phyloP scores from a whole-genome alignment of 768 basidiomycete species.

The Exidia glandulosa region DNA sequence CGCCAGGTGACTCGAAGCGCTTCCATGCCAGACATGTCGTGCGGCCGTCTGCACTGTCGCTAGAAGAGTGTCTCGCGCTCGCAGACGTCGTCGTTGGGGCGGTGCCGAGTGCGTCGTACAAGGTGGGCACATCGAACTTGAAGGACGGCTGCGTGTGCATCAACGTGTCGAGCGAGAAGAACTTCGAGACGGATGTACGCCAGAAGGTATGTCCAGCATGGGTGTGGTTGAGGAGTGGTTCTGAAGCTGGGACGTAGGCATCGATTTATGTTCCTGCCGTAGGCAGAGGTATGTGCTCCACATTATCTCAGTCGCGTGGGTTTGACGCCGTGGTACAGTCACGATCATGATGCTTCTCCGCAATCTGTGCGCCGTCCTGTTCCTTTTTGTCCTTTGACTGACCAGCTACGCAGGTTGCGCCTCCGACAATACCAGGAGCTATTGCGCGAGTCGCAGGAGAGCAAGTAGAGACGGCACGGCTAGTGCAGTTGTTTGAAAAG shows the following conservation, averaged over 20 bases:
- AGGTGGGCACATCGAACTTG: conserved; percentile 77
- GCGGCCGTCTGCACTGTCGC: conserved; percentile 51
- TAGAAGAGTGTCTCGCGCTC: conserved; percentile 70
- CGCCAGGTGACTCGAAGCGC: conserved; percentile 35
- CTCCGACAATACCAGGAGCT: conserved; percentile 40
- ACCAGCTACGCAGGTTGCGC: conserved; percentile 31
- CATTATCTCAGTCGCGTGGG: not conserved
- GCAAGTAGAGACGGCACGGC: no score
- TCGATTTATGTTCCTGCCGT: conserved; percentile 91
- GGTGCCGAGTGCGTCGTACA: conserved; percentile 77
- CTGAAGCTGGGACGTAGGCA: conserved; percentile 38
- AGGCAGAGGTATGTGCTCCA: conserved; percentile 43
- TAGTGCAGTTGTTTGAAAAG: no score
- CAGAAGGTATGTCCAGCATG: conserved; percentile 57
- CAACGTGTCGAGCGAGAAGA: conserved; percentile 91
- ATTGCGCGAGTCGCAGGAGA: not conserved
- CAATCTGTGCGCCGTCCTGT: conserved; percentile 57
- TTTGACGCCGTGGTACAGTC: conserved; percentile 27
- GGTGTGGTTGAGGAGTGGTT: not conserved
- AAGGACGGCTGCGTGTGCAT: conserved; percentile 92
- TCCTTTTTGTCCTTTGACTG: not conserved
- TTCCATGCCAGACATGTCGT: conserved; percentile 83
- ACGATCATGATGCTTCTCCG: conserved; percentile 96
- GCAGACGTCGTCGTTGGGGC: conserved; percentile 94
- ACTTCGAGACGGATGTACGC: conserved; percentile 87